Conservation (phyloP, 1,139 yeast species). For the Blastobotrys capitulatus region DNA sequence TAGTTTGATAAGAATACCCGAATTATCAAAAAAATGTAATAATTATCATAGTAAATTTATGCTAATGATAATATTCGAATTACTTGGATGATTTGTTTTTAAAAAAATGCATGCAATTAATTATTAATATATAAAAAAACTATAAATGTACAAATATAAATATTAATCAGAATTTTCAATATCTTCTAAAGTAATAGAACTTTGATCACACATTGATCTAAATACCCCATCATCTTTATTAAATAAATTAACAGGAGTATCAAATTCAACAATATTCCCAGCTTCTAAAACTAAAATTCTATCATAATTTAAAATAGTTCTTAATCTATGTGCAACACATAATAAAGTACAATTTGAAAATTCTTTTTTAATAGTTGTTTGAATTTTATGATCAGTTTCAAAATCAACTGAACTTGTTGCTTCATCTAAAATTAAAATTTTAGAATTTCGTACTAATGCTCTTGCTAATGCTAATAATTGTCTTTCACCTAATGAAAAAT, state of each 20-base stretch:
- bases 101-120: no score
- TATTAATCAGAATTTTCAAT: slow-evolving; percentile 19
- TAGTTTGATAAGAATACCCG: no score
- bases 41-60: no score
- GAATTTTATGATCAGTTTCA: slow-evolving; percentile 70
- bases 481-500: slow-evolving; percentile 73
- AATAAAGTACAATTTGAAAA: slow-evolving; percentile 64
- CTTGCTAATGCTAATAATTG: slow-evolving; percentile 73
- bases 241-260: slow-evolving; percentile 40
- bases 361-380: slow-evolving; percentile 55
- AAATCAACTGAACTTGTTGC: slow-evolving; percentile 84
- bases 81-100: no score
- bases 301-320: slow-evolving; percentile 65
- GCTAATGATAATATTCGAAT: no score
- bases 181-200: slow-evolving; percentile 43
- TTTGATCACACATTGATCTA: slow-evolving; percentile 56
- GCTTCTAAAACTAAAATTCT: slow-evolving; percentile 60
- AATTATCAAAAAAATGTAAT: no score
- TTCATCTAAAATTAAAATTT: slow-evolving; percentile 70
- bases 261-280: slow-evolving; percentile 59
- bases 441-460: slow-evolving; percentile 65
- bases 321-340: slow-evolving; percentile 77
- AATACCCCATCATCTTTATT: slow-evolving; percentile 40
- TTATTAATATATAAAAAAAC: no score
- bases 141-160: no score